Conservation (phyloP, 1,284 basidiomycete genomes). For the Golubevia pallescens region DNA sequence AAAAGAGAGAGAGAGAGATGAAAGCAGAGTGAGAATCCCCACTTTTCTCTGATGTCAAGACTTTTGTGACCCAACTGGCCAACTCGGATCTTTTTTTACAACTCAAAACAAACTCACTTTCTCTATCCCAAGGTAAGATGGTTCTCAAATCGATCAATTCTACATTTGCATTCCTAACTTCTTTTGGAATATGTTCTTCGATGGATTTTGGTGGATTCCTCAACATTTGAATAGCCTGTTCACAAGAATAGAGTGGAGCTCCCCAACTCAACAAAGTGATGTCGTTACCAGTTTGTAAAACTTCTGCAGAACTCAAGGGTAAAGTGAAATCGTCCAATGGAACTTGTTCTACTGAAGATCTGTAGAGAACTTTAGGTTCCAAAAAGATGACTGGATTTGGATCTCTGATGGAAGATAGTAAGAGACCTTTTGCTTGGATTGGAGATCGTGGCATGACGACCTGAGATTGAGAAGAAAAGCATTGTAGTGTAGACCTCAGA, state of each 20-base stretch:
- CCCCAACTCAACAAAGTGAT: slow-evolving; percentile 89
- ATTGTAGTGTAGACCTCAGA: background rate
- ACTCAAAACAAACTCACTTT: slow-evolving; percentile 60
- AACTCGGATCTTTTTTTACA: no score
- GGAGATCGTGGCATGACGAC: slow-evolving; percentile 89
- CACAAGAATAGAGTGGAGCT: slow-evolving; percentile 87
- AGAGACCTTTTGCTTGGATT: slow-evolving; percentile 88
- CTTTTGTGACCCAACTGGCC: no score
- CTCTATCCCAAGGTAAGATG: slow-evolving; percentile 85
- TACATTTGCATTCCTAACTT: slow-evolving; percentile 75
- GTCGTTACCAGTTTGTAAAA: slow-evolving; percentile 76
- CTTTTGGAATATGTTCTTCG: slow-evolving; percentile 74
- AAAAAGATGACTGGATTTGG: slow-evolving; percentile 92
- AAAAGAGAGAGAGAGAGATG: slow-evolving; percentile 2
- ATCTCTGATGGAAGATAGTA: slow-evolving; percentile 83
- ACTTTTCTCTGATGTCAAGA: no score
- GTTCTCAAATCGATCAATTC: slow-evolving; percentile 90
- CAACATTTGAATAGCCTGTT: slow-evolving; percentile 77
- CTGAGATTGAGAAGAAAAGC: slow-evolving; percentile 65
- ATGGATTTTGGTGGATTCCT: slow-evolving; percentile 73
- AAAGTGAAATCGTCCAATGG: slow-evolving; percentile 84
- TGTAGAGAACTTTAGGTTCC: slow-evolving; percentile 89
- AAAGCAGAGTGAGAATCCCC: background rate
- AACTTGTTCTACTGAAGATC: slow-evolving; percentile 89
- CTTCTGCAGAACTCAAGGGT: slow-evolving; percentile 80